Evolutionary conservation across 2,329 filamentous ascomycete genomes (phyloP), one percentile per base, ranked within the genome.

Genomic region (Polytolypa hystricis): DNA sequence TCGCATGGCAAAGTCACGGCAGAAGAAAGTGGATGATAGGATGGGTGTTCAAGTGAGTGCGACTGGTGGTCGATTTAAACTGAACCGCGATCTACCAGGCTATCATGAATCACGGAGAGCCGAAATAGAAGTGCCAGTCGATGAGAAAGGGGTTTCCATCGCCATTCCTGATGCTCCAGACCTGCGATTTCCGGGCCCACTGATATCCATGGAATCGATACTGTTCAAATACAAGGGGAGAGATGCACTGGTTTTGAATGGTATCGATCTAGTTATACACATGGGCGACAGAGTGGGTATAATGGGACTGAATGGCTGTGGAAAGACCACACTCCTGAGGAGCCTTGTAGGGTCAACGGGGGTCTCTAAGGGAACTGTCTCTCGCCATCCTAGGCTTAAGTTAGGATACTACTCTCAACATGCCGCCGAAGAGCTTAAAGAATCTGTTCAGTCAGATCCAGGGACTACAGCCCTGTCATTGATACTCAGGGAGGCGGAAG

Each of bases 11-110:
- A 87, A 86, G 44, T 84, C 79, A 4, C 70, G 84, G 1, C 82
- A 87, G 61, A 89, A 86, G 65, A 87, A 85, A 54, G 69, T 93
- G 1, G 84, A 93, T 39, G 79, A 91, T 38, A 69, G 84, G 4
- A 82, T 78, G 75, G 85, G 84, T 0, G 57, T 93, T 48, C 71
- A 87, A 50, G 79, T 84, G 27, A 81, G 66, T 44, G 73, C 76
- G 5, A 79, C 71, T 35, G 85, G 85, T 1, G 74, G 74, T 4
- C 67, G 81, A 2, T 93, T 93, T 67, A 89, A 89, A 59, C 67
- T 91, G 21, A 91, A 84, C 50, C 67, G 81, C 9, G 84, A 93
- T 48, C 60, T 80, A 1, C 65, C 46, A 0, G 85, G 82, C 0
- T 84, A 55, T 26, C 71, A 81, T 53, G 44, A 69, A 4, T 72